Percentiles rank a stretch among this genome's conserved stretches.
Conservation (phyloP, 2,329 filamentous ascomycete species). For the Botrytis cinerea region DNA sequence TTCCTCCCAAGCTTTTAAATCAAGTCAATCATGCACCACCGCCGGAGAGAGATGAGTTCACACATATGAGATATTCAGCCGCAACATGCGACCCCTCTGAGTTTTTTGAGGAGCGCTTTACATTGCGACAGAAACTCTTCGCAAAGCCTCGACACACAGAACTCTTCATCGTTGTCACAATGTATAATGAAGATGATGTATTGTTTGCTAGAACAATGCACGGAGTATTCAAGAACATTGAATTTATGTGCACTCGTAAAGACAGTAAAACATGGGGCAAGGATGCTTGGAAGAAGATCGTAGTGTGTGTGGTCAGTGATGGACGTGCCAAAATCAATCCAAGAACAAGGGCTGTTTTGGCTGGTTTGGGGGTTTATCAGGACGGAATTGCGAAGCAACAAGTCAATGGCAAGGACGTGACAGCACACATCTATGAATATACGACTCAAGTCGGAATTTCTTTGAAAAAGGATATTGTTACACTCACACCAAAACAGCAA, state of each 20-base stretch:
- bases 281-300: conserved; percentile 97
- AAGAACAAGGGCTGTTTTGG: conserved; percentile 87
- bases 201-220: conserved; percentile 98
- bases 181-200: conserved; percentile 99
- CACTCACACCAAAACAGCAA: conserved; percentile 98
- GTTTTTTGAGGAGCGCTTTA: conserved; percentile 85
- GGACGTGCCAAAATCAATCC: conserved; percentile 92
- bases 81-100: conserved; percentile 96
- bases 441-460: conserved; percentile 98
- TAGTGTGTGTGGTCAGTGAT: conserved; percentile 94
- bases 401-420: conserved; percentile 94
- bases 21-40: conserved; percentile 38
- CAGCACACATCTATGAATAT: conserved; percentile 97
- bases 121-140: conserved; percentile 87
- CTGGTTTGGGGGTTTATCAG: conserved; percentile 97
- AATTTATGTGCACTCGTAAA: conserved; percentile 89
- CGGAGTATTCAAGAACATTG: conserved; percentile 96
- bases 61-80: conserved; percentile 90
- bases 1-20: conserved; percentile 83
- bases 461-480: conserved; percentile 95
- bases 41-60: conserved; percentile 86
- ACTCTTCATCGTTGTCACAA: conserved; percentile 93
- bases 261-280: conserved; percentile 97
- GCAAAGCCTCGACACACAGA: conserved; percentile 85
- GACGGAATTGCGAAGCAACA: conserved; percentile 98